Base-by-base conservation (phyloP, 2,329 filamentous ascomycete species). In the Trichoderma afroharzianum region DNA sequence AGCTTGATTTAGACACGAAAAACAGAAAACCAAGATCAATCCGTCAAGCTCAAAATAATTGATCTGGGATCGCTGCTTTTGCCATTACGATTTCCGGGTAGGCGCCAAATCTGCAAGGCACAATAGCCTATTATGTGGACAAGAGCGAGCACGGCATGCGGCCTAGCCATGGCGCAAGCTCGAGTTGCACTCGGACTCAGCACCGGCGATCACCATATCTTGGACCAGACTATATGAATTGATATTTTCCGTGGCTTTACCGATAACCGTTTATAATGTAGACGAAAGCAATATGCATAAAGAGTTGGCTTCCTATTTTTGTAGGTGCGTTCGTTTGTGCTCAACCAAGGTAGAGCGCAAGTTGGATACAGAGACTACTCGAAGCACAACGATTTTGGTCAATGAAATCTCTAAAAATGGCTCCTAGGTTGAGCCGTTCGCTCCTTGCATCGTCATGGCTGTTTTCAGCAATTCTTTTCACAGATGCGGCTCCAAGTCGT, bases 101-200 rank as follows among this genome's bases (percentile, higher is more conserved):
- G 67, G 18, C 53, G 63, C 63, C 18, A 24, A 18, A 39, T 26
- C 47, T 24, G 47, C 47, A 53, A 67, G 18, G 15, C 55, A n/a
- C 24, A 18, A 32, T 26, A 11, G 36, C 36, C 36, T 18, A n/a
- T n/a, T 18, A n/a, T n/a, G 39, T 43, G 39, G 18, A 14, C 12
- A 43, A 68, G 39, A 24, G 39, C 15, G 67, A 69, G 57, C 67
- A 69, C 67, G 67, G 67, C 67, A 69, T 69, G 30, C 21, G 36
- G 57, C 43, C 57, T 36, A 24, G 55, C 6, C 67, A 69, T 69
- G n/a, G 57, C 67, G 67, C 57, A 69, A 69, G 57, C 57, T 53
- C 26, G 57, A 43, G 21, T 36, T 32, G 18, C 63, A 12, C 62
- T 57, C 15, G 28, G n/a, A 21, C 9, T 32, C 64, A 68, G 18